These are phyloP conservation scores for Epichloe sylvatica DNA, from an alignment of 2,329 filamentous ascomycete genomes.

Conservation along the genomic window DNA sequence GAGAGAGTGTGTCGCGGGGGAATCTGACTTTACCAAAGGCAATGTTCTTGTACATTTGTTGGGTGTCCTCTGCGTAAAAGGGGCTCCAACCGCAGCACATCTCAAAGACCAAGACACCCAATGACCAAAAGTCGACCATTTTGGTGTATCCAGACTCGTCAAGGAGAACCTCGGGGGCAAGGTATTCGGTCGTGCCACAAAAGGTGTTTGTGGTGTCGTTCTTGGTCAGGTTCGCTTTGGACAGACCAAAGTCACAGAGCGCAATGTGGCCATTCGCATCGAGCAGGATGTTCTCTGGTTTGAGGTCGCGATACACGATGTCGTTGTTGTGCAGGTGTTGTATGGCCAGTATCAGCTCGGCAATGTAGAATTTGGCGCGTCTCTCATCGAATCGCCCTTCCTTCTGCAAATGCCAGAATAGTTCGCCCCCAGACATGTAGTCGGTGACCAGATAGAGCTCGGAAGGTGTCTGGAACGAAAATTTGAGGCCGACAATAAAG, in stretches of 20 bases:
- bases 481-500: constrained; percentile 96
- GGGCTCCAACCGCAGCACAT: constrained; percentile 99
- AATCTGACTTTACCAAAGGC: constrained; percentile 97
- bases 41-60: constrained; percentile 99
- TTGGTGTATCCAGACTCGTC: constrained; percentile 98
- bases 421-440: constrained; percentile 96
- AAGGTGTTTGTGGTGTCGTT: constrained; percentile 98
- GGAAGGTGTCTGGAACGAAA: constrained; percentile 94
- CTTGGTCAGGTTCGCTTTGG: constrained; percentile 92
- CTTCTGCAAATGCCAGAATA: constrained; percentile 98
- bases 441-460: constrained; percentile 97
- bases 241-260: constrained; percentile 91
- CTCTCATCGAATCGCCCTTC: constrained; percentile 91
- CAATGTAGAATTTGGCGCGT: constrained; percentile 96
- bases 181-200: constrained; percentile 94
- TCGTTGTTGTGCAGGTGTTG: constrained; percentile 93
- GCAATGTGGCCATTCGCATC: constrained; percentile 97
- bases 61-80: constrained; percentile 96
- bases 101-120: constrained; percentile 94
- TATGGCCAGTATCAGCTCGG: constrained; percentile 86
- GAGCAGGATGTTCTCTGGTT: constrained; percentile 92
- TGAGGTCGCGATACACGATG: constrained; percentile 94
- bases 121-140: constrained; percentile 99
- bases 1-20: constrained; percentile 76
- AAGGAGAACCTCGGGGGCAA: constrained; percentile 86